Conservation (phyloP, 2,329 filamentous ascomycete genomes). For the Fusarium keratoplasticum region DNA sequence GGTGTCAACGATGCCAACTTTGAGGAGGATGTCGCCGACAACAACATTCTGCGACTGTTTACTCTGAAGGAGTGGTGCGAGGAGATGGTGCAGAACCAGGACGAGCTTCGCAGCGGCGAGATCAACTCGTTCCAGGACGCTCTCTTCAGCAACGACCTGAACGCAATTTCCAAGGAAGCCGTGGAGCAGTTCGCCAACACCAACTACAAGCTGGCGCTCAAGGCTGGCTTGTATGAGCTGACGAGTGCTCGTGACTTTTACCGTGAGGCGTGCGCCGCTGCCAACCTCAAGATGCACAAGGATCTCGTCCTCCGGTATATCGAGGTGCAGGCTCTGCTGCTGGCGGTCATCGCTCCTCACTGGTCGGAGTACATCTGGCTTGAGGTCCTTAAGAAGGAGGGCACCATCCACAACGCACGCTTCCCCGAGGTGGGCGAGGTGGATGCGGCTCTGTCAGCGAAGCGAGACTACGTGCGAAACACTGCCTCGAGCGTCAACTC, state of each 20-base stretch:
- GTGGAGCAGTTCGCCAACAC: constrained; percentile 82
- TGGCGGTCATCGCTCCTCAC: constrained; percentile 89
- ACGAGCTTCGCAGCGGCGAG: constrained; percentile 77
- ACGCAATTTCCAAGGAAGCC: constrained; percentile 82
- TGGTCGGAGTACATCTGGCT: constrained; percentile 96
- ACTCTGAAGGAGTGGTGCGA: constrained; percentile 91
- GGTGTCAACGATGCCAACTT: constrained; percentile 97
- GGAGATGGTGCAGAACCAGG: constrained; percentile 79
- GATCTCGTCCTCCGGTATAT: constrained; percentile 84
- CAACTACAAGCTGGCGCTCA: constrained; percentile 83
- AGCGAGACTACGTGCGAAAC: constrained; percentile 82
- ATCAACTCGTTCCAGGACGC: constrained; percentile 85
- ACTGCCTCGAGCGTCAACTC: constrained; percentile 82
- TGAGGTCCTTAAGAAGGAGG: constrained; percentile 83
- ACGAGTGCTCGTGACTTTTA: constrained; percentile 90
- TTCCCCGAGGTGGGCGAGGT: constrained; percentile 69
- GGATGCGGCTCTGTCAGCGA: constrained; percentile 77
- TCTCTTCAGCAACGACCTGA: constrained; percentile 94
- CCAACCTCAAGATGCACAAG: constrained; percentile 87
- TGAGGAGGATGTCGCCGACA: constrained; percentile 93
- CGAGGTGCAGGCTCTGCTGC: constrained; percentile 84
- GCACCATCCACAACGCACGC: constrained; percentile 80
- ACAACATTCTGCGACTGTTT: constrained; percentile 86
- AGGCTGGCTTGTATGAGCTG: constrained; percentile 90
- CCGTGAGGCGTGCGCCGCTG: constrained; percentile 81